A percentile compares a stretch with the other conserved stretches of the same genome.
Conservation (phyloP, 768 basidiomycete genomes). For the Tylopilus sp. region DNA sequence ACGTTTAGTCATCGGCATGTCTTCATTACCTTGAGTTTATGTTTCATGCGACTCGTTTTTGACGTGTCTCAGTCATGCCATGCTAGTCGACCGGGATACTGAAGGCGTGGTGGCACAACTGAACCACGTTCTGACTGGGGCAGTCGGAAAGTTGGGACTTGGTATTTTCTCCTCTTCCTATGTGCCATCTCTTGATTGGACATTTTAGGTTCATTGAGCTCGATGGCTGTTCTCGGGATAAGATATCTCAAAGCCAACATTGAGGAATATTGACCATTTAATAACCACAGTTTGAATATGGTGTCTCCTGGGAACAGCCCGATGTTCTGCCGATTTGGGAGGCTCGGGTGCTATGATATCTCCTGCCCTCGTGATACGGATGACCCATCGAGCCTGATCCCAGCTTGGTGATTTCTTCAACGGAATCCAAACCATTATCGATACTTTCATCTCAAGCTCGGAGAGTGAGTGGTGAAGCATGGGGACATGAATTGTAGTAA, state of each 20-base stretch:
- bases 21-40: neutral
- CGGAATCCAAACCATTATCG: slow-evolving; percentile 83
- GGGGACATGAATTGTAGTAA: slow-evolving; percentile 18
- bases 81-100: too few species aligned
- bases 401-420: slow-evolving; percentile 94
- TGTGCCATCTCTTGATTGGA: neutral
- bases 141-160: slow-evolving; percentile 70
- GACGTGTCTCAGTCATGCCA: too few species aligned
- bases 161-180: slow-evolving; percentile 32
- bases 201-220: slow-evolving; percentile 73
- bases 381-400: neutral
- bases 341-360: too few species aligned
- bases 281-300: slow-evolving; percentile 81
- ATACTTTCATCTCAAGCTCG: slow-evolving; percentile 86
- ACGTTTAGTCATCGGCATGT: too few species aligned
- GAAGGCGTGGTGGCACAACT: too few species aligned
- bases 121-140: slow-evolving; percentile 58
- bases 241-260: neutral
- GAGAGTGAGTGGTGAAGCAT: slow-evolving; percentile 80
- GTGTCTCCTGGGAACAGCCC: slow-evolving; percentile 24
- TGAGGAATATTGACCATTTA: slow-evolving; percentile 2
- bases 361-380: too few species aligned
- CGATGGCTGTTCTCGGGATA: too few species aligned
- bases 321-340: too few species aligned
- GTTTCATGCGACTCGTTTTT: slow-evolving; percentile 44